Base-by-base conservation (phyloP, 768 basidiomycete species). In the Harrya chromipes region DNA sequence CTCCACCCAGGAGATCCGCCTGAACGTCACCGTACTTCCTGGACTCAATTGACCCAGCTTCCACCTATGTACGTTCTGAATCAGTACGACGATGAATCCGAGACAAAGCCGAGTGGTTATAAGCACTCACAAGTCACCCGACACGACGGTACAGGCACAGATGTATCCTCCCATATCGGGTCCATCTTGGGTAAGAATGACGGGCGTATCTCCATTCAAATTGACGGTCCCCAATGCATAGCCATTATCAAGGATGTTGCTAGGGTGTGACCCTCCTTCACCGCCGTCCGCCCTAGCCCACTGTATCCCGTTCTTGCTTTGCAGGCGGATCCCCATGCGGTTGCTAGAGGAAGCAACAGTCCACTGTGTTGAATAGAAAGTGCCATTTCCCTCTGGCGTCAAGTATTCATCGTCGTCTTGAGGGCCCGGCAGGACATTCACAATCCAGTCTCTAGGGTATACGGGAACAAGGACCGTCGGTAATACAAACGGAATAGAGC, bases 201-300 rank as follows among this genome's bases (percentile, higher is more conserved):
- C 81, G 0, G 85, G 84, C 0, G 82, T 84, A 58, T 87, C 84
- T 2, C 84, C 84, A 55, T 86, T 87, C 45, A 84, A 49, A 55
- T 85, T 84, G 50, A 85, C 56, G 1, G 76, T 70, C 6, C 81
- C 82, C 20, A 69, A 59, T 0, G 76, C 75, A 54, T 84, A 84
- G 4, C 76, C 80, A 40, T 81, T 82, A 50, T 84, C 80, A 17
- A 84, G 72, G 31, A 85, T 81, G 53, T 87, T 87, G 35, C 78
- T 79, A 0, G 84, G 83, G 57, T 87, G 85, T 14, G 80, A 78
- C 0, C 84, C 85, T 2, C 84, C 85, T 52, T 85, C 78, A 0
- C 84, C 84, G 12, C 85, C 84, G 37, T 70, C 78, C 6, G 50
- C 49, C 31, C 83, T 70, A 0, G 82, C 75, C 81, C 82, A 87